A percentile compares a stretch with the other conserved stretches of the same genome.
Evolutionary conservation across 345 rosid species (phyloP).

Genomic region (Erodium maritimum): DNA sequence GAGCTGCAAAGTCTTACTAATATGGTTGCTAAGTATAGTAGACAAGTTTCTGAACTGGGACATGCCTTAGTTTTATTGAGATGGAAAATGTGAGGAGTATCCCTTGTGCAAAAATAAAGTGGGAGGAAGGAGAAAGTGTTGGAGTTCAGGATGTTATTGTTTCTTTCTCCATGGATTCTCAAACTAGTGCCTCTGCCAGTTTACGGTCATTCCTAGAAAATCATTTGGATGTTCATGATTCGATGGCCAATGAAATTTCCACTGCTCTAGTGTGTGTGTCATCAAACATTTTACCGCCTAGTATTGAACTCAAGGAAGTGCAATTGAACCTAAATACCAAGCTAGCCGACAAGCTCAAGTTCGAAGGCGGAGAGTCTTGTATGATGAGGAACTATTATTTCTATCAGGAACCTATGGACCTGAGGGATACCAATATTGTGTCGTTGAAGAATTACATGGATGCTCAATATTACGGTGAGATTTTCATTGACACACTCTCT

Average conservation of each 20-base stretch:
- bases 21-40: conserved; percentile 18
- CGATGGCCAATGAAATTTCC: too few relatives aligned
- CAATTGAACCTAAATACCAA: conserved; percentile 41
- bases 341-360: conserved; percentile 44
- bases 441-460: conserved; percentile 59
- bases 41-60: conserved; percentile 19
- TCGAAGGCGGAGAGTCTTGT: conserved; percentile 29
- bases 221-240: too few relatives aligned
- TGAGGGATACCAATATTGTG: conserved; percentile 42
- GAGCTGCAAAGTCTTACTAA: conserved; percentile 22
- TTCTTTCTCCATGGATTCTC: background rate
- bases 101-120: background rate
- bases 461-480: conserved; percentile 95
- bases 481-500: conserved; percentile 89
- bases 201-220: background rate
- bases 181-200: background rate
- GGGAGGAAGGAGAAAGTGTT: background rate
- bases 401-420: conserved; percentile 20
- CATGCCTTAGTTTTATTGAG: conserved; percentile 20
- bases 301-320: conserved; percentile 61
- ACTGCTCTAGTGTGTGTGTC: conserved; percentile 27
- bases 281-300: conserved; percentile 37
- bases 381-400: conserved; percentile 21
- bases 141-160: background rate
- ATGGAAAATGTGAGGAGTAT: background rate